Conservation (phyloP, 164 flowering plant species). For the Nymphaea thermarum region DNA sequence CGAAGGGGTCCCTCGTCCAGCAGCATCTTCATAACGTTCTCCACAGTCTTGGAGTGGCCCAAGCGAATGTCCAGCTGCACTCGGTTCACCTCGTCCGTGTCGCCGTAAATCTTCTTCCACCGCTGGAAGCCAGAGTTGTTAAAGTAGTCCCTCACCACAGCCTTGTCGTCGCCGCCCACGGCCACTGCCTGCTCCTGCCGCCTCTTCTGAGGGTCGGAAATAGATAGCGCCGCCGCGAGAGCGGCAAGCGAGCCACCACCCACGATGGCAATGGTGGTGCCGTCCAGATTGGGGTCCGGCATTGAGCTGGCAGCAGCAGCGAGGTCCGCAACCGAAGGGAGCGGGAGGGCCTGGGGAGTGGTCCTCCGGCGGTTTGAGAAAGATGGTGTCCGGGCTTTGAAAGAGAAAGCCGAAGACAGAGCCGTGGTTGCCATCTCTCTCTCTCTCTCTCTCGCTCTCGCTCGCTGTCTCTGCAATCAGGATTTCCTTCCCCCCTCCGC, state of each 20-base stretch:
- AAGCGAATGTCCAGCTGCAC: slow-evolving; percentile 88
- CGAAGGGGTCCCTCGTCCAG: slow-evolving; percentile 49
- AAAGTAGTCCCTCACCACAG: slow-evolving; percentile 87
- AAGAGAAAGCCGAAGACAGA: neutral
- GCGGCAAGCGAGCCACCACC: slow-evolving; percentile 81
- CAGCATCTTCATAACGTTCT: slow-evolving; percentile 61
- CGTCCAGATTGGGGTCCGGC: slow-evolving; percentile 20
- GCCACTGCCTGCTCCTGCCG: slow-evolving; percentile 81
- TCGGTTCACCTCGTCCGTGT: slow-evolving; percentile 80
- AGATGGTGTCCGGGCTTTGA: neutral
- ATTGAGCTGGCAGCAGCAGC: slow-evolving; percentile 16
- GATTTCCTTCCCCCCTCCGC: neutral
- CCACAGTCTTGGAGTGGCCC: slow-evolving; percentile 79
- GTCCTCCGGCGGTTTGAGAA: neutral
- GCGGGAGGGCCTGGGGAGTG: slow-evolving; percentile 28
- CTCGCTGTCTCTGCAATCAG: neutral
- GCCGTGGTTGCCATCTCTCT: neutral
- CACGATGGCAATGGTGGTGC: slow-evolving; percentile 51
- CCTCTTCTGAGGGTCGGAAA: slow-evolving; percentile 81
- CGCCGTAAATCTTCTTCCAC: slow-evolving; percentile 94
- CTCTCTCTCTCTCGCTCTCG: neutral
- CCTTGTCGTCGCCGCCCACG: slow-evolving; percentile 97
- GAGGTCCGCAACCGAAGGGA: slow-evolving; percentile 25
- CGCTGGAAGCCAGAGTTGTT: slow-evolving; percentile 82
- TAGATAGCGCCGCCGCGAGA: slow-evolving; percentile 57